These are phyloP conservation scores for Myotisia sp. DNA, from an alignment of 2,329 filamentous ascomycete species.

Conservation along the genomic window DNA sequence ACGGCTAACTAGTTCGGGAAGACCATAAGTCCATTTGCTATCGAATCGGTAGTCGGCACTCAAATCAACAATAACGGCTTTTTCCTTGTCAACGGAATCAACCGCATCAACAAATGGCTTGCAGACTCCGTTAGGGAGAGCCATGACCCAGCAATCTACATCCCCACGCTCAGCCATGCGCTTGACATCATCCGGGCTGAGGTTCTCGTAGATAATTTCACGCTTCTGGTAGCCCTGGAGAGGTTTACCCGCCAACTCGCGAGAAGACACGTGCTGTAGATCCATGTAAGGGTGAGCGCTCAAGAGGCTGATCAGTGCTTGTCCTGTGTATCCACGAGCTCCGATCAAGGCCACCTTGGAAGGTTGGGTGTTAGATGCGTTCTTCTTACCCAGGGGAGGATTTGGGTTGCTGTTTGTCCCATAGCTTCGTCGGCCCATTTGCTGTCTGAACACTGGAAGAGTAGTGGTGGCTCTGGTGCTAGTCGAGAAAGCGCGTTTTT, in stretches of 20 bases:
- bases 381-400: constrained; percentile 76
- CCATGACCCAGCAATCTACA: constrained; percentile 96
- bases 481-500: constrained; percentile 56
- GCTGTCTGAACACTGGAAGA: constrained; percentile 23
- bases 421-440: constrained; percentile 21
- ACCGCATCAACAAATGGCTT: constrained; percentile 87
- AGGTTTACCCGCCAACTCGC: constrained; percentile 75
- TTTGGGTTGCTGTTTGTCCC: constrained; percentile 46
- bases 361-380: constrained; percentile 64
- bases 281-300: constrained; percentile 84
- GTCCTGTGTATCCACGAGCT: constrained; percentile 85
- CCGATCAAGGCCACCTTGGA: constrained; percentile 77
- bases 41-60: constrained; percentile 96
- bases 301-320: constrained; percentile 74
- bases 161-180: constrained; percentile 70
- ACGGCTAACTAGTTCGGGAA: constrained; percentile 71
- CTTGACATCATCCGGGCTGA: constrained; percentile 72
- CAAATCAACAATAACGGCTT: constrained; percentile 75
- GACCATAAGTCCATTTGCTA: constrained; percentile 69
- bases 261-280: constrained; percentile 79
- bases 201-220: constrained; percentile 81
- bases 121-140: constrained; percentile 87
- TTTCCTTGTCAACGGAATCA: constrained; percentile 50
- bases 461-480: constrained; percentile 24
- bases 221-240: constrained; percentile 83